Evolutionary conservation across 2,329 filamentous ascomycete genomes (phyloP), one percentile per base, ranked within the genome.

Genomic region (Aspergillus felis): DNA sequence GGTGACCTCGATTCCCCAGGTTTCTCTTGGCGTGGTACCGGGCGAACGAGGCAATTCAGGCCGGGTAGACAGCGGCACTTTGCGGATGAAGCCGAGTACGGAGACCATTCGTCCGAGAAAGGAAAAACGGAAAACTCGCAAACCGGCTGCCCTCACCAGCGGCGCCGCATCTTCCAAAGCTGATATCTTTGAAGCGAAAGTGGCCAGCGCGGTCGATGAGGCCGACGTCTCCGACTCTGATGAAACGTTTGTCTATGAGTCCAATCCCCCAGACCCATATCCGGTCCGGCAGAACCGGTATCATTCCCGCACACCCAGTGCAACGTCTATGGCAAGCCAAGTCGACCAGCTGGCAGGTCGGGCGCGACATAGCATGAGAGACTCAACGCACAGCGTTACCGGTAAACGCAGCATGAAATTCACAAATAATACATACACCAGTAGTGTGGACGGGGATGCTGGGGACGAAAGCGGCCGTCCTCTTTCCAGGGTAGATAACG

Each of bases 161-260:
- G 66, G 66, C 20, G 74, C 82, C 87, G 91, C 88, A 59, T 94
- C 92, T 17, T 96, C 92, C 59, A 97, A 97, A 79, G 93, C 94
- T 71, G 94, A 99, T 75, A 92, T 97, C 53, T 99, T 99, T 72
- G 94, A 97, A 78, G 92, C 92, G 65, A 96, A 96, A 71, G 92
- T 99, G 64, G 93, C 93, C 52, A 97, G 88, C 72, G 93, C 93
- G 8, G 92, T 99, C 53, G 93, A 97, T 71, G 92, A 97, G 74
- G 92, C 91, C 48, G 90, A 97, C 73, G 96, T 93, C 12, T 97
- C 93, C 6, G 94, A 99, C 73, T 97, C 93, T 1, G 94, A 97
- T 68, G 94, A 97, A 75, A 97, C 94, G 0, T 99, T 97, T 74
- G 94, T 99, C 17, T 99, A 99, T 76, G 94, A 99, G 74, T 97